These are phyloP conservation scores for Pyricularia grisea DNA, from an alignment of 2,329 filamentous ascomycete species.

Conservation along the genomic window DNA sequence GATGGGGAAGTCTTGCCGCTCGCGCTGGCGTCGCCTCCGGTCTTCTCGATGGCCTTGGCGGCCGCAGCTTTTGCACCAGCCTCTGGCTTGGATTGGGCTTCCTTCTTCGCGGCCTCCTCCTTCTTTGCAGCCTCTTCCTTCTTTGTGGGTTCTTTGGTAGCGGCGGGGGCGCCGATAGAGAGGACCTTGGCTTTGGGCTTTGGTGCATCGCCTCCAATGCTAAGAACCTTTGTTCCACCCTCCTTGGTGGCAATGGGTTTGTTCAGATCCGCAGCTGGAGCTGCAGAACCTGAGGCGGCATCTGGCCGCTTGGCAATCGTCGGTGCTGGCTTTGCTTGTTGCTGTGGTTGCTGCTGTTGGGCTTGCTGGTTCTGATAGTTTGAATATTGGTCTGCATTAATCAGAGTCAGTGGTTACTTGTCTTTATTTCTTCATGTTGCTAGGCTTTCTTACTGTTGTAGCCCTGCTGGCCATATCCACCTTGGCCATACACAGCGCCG, in stretches of 20 bases:
- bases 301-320: conserved; percentile 56
- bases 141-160: conserved; percentile 23
- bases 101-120: conserved; percentile 33
- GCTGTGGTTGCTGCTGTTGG: conserved; percentile 27
- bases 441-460: conserved; percentile 25
- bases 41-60: conserved; percentile 85
- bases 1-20: conserved; percentile 72
- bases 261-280: conserved; percentile 31
- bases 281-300: conserved; percentile 32
- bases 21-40: conserved; percentile 55
- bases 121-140: conserved; percentile 42
- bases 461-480: conserved; percentile 38
- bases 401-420: conserved; percentile 8
- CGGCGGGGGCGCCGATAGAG: conserved; percentile 49
- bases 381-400: conserved; percentile 31
- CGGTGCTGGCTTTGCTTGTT: conserved; percentile 36
- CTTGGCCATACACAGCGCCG: conserved; percentile 27
- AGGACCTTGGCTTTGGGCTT: conserved; percentile 59
- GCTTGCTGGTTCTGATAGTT: conserved; percentile 37
- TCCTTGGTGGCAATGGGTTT: conserved; percentile 45
- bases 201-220: conserved; percentile 44
- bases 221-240: conserved; percentile 54
- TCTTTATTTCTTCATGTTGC: background rate
- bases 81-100: conserved; percentile 41
- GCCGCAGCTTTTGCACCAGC: conserved; percentile 79